Evolutionary conservation across 2,329 filamentous ascomycete genomes (phyloP).

Genomic region (Raffaelea albimanens): DNA sequence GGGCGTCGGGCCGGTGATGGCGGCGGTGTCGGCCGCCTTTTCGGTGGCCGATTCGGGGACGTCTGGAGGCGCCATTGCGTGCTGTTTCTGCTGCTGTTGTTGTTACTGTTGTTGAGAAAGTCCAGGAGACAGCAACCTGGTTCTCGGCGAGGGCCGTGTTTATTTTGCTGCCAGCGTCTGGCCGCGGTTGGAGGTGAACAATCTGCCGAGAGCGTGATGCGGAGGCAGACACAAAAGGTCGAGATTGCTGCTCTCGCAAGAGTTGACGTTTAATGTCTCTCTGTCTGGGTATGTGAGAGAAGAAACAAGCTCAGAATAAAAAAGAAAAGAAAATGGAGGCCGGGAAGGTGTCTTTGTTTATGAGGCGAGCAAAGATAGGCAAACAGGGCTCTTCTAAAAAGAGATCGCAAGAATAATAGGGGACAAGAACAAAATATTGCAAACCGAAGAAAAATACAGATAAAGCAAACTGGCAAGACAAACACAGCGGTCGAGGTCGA

Average conservation of each 20-base stretch:
- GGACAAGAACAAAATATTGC: neutral
- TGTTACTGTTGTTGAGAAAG: neutral
- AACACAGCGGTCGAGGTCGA: neutral
- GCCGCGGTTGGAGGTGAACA: no score
- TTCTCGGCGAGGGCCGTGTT: no score
- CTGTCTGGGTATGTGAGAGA: no score
- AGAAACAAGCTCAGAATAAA: neutral
- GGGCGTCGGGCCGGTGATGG: constrained; percentile 14
- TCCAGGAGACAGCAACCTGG: no score
- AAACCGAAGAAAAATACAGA: neutral
- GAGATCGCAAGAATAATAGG: neutral
- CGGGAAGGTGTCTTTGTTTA: no score
- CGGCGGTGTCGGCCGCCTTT: constrained; percentile 6
- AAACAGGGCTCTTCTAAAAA: no score
- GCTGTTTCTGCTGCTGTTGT: neutral
- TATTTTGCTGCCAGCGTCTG: no score
- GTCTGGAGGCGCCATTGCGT: constrained; percentile 7
- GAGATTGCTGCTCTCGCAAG: no score
- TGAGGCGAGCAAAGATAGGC: no score
- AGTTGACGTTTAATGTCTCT: no score
- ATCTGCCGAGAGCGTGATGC: no score
- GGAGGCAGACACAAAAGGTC: no score
- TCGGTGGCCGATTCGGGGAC: constrained; percentile 1
- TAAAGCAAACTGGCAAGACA: neutral
- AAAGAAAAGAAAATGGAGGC: neutral